Evolutionary conservation across 345 rosid genomes (phyloP), one percentile per base, ranked within the genome.

Genomic region (Rhizophora mangle): DNA sequence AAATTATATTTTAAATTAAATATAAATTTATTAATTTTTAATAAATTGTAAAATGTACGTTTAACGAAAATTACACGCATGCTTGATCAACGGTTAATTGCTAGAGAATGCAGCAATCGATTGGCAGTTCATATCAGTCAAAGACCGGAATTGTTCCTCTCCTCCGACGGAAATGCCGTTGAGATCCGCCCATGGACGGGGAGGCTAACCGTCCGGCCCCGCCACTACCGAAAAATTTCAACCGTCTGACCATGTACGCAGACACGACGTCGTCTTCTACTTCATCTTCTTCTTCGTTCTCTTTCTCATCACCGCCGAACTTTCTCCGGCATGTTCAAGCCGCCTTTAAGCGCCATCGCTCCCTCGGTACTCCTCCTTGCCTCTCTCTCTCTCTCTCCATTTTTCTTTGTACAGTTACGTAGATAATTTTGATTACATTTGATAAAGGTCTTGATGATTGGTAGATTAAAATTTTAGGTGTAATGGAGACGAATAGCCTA

Each of bases 291-390:
- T 65, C 78, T 1, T 74, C 68, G 3, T 72, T 70, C 27, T 76
- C 79, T 18, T 76, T 87, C 56, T 20, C 56, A 34, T 85, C 96
- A 21, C 70, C 87, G 27, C 84, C 93, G 52, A 86, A 78, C 62
- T 75, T 89, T 29, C 68, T 91, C 72, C 88, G 87, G 73, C 59
- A 89, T 70, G 75, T 94, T 51, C 96, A 87, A 78, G 97, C 96
- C 55, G 96, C 96, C 72, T 77, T 94, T 80, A 91, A 91, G 84
- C 96, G 96, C 70, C 97, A 88, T 68, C 96, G 93, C 22, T 68
- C 88, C 60, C 85, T 84, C 72, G 89, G 96, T 91, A 84, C 62
- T 13, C 21, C 46, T 52, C 68, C 5, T 51, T 47, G 11, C 18
- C 73, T 68, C 69, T 47, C 52, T 37, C 61, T 36, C 36, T 43